A percentile compares a stretch with the other conserved stretches of the same genome.
These are phyloP conservation scores for Mariannaea sp. DNA, from an alignment of 2,329 filamentous ascomycete species.

Conservation along the genomic window DNA sequence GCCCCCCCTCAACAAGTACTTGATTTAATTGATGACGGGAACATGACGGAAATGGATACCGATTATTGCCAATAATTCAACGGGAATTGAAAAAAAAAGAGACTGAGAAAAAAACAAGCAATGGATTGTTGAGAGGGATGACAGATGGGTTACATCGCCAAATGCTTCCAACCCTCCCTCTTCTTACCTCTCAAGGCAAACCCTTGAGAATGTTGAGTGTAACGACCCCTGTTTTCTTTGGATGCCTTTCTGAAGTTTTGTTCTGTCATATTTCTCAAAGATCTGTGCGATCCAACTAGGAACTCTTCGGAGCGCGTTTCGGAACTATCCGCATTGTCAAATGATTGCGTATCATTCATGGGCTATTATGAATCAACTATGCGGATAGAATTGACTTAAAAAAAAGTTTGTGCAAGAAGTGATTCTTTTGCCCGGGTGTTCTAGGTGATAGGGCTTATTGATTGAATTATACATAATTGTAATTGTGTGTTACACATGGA, in stretches of 20 bases:
- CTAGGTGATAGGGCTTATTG: too few relatives aligned
- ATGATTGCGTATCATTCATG: too few relatives aligned
- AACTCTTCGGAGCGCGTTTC: too few relatives aligned
- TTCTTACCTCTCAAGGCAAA: neutral
- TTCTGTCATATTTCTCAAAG: conserved; percentile 7
- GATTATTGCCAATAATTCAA: neutral
- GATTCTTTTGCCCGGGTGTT: too few relatives aligned
- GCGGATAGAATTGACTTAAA: too few relatives aligned
- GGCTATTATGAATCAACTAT: too few relatives aligned
- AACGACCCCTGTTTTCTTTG: conserved; percentile 1
- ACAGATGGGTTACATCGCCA: conserved; percentile 15
- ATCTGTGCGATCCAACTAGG: conserved; percentile 10
- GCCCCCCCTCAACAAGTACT: conserved; percentile 5
- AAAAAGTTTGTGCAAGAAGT: too few relatives aligned
- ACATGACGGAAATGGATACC: neutral
- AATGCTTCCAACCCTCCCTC: conserved; percentile 5
- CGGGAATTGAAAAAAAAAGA: too few relatives aligned
- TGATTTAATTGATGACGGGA: neutral
- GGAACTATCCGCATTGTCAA: too few relatives aligned
- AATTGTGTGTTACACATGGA: neutral
- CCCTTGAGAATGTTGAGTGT: conserved; percentile 14
- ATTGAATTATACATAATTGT: too few relatives aligned
- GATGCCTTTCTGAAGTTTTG: conserved; percentile 1
- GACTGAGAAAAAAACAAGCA: neutral
- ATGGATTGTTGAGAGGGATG: neutral